Base-by-base conservation (phyloP, 1,139 yeast genomes). In the Zygotorulaspora mrakii region DNA sequence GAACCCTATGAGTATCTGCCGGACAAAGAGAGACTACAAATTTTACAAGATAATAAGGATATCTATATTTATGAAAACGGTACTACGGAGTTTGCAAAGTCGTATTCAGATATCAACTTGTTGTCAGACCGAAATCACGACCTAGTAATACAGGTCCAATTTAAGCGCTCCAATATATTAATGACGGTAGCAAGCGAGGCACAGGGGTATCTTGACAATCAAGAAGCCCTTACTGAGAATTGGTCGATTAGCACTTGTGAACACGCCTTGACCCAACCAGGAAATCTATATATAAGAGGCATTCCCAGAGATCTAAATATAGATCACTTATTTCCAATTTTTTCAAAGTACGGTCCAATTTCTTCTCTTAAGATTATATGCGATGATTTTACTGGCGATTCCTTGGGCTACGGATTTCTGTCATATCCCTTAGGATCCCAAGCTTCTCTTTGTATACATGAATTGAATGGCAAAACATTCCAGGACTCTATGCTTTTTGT, bases 181-280 rank as follows among this genome's bases (percentile, higher is more conserved):
- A 39, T 33, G 14, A 36, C 39, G 12, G 46, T 41, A 7, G 42
- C 44, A 13, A 40, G 38, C 17, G 28, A 41, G 29, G 22, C 35
- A 18, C 32, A 38, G 30, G 41, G 43, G 18, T 22, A 33, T 12
- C 27, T 48, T 21, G 37, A 24, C 27, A 39, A 37, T 6, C 20
- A 31, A 7, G 27, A 35, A 11, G 17, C 25, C 6, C 24, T 26
- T 4, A 33, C 55, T 3, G 47, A 43, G 8, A 43, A 37, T 32
- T 59, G 62, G 62, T 59, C 64, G 5, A 45, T 59, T 2, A 52
- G 57, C 33, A 42, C 43, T 7, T 57, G 58, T 33, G 47, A 50
- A 12, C 59, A 70, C 40, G 73, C 79, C 20, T 59, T 78, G 21
- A 74, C 81, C 16, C 80, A 79, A 48, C 87, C 88, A 1, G 86